Evolutionary conservation across 768 basidiomycete species (phyloP), one percentile per base, ranked within the genome.

Genomic region (Termitomyces sp.): DNA sequence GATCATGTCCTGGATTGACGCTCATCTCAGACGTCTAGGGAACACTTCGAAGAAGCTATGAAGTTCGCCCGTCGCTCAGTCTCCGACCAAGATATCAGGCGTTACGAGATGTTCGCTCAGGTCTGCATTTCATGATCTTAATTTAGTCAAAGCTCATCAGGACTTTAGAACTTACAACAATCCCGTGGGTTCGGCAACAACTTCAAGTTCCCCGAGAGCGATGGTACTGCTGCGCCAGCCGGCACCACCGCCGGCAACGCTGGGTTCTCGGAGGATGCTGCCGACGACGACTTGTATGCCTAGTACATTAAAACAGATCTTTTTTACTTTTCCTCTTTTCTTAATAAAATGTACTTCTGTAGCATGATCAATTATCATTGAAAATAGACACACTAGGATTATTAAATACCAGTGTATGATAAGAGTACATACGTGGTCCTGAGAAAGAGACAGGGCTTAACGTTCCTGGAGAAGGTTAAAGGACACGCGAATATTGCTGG

Each of bases 41-140:
- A 88, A 0, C 96, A 98, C 81, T 98, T 98, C 66, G 96, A 98
- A 77, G 96, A 98, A 76, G 95, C 97, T 2, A 98, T 98, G 95
- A 88, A 89, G 75, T 98, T 84, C 68, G 95, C 97, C 62, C 89
- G 97, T 72, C 89, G 97, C 55, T 98, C 95, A 13, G 96, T 98
- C 56, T 95, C 93, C 13, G 95, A 98, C 70, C 87, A 91, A 64
- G 96, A 98, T 70, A 96, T 98, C 75, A 85, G 95, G 68, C 88
- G 95, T 55, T 99, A 98, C 74, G 96, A 98, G 83, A 95, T 97
- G 88, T 98, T 98, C 74, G 77, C 95, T 38, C 95, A 95, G 81
- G 87, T 88, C 70, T 54, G 54, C 59, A 10, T 26, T 52, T 18
- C 57, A 33, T 57, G 44, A 49, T 8, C 58, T 64, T 60, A 52